Percentiles rank a stretch among this genome's conserved stretches.
These are phyloP conservation scores for Fusarium sambucinum DNA, from an alignment of 2,329 filamentous ascomycete genomes.

Conservation along the genomic window DNA sequence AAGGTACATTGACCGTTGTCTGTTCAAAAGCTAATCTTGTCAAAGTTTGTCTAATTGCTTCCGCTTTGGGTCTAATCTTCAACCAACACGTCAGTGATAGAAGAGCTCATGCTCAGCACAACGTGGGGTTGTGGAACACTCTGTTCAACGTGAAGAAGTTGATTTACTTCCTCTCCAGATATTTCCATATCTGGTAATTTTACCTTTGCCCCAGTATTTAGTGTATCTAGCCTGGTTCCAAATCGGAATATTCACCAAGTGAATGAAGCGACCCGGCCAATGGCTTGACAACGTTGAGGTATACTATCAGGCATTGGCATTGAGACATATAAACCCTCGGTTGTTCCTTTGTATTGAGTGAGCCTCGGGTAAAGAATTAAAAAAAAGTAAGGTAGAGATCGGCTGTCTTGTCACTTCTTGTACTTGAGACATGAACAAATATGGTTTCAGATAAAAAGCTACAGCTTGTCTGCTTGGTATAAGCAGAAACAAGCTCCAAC, in stretches of 20 bases:
- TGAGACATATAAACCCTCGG: background rate
- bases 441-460: conserved; percentile 1
- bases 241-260: background rate
- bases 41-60: conserved; percentile 30
- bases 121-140: conserved; percentile 31
- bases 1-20: conserved; percentile 11
- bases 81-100: conserved; percentile 21
- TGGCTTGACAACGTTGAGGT: background rate
- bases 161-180: conserved; percentile 28
- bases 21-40: conserved; percentile 10
- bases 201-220: conserved; percentile 1
- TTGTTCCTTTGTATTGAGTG: background rate
- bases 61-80: conserved; percentile 19
- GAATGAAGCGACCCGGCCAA: background rate
- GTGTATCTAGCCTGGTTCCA: background rate
- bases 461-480: conserved; percentile 23
- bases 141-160: conserved; percentile 3
- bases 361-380: no score
- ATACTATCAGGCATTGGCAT: background rate
- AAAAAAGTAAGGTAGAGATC: background rate
- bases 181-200: conserved; percentile 35
- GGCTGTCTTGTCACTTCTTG: background rate
- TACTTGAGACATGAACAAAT: background rate
- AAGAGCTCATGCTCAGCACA: conserved; percentile 10
- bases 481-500: conserved; percentile 27